A percentile compares a stretch with the other conserved stretches of the same genome.
phyloP scores from a whole-genome alignment of 371 early-diverging fungal genomes.

The Mucor lusitanicus region DNA sequence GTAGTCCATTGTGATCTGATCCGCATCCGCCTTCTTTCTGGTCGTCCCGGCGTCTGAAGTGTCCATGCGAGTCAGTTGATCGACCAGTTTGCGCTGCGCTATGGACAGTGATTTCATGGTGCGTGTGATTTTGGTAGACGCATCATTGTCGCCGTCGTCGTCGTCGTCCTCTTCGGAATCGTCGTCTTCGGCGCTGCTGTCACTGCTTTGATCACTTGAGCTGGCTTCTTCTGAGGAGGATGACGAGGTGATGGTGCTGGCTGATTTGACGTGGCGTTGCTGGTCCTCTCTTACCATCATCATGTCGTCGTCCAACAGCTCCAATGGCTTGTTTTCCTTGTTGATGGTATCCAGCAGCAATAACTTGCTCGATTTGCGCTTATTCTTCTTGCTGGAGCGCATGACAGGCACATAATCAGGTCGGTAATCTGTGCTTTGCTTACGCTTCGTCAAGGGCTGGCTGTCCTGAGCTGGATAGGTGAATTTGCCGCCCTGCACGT shows the following conservation, averaged over 20 bases:
- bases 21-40: neutral
- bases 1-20: slow-evolving; percentile 24
- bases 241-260: neutral
- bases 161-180: neutral
- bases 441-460: neutral
- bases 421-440: slow-evolving; percentile 29
- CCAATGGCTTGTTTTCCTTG: slow-evolving; percentile 8
- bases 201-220: neutral
- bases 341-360: neutral
- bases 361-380: slow-evolving; percentile 12
- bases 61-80: neutral
- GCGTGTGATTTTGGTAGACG: neutral
- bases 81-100: slow-evolving; percentile 11
- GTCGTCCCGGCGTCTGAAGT: neutral
- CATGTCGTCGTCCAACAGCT: neutral
- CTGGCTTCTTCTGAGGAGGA: neutral
- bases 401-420: slow-evolving; percentile 45
- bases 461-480: slow-evolving; percentile 18
- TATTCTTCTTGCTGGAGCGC: slow-evolving; percentile 11
- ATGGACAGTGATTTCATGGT: neutral
- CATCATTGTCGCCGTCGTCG: neutral
- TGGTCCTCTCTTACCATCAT: neutral
- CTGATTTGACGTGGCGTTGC: neutral
- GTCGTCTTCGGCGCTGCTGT: neutral
- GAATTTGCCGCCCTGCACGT: slow-evolving; percentile 51